Conservation (phyloP, 1,284 basidiomycete genomes). For the Gymnopus androsaceus region DNA sequence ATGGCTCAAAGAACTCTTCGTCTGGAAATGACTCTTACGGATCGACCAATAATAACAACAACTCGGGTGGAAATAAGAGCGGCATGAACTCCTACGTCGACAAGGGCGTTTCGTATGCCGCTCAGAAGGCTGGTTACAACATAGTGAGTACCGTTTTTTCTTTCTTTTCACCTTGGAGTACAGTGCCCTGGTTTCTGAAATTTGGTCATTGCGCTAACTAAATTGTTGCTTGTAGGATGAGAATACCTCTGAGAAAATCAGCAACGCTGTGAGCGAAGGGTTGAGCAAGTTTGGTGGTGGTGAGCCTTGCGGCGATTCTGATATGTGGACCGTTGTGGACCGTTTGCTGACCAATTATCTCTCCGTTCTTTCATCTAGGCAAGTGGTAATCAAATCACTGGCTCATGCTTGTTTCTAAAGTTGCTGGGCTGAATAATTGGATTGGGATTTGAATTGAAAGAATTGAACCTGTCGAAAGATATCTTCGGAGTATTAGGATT, state of each 20-base stretch:
- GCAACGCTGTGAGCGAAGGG: constrained; percentile 35
- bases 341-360: neutral
- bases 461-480: too few relatives aligned
- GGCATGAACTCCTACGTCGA: constrained; percentile 36
- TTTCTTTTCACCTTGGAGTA: neutral
- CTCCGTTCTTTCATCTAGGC: neutral
- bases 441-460: neutral
- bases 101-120: constrained; percentile 43
- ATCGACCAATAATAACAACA: constrained; percentile 8
- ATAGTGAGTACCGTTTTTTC: constrained; percentile 39
- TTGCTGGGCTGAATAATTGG: neutral
- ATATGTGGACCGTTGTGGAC: neutral
- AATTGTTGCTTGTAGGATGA: constrained; percentile 12
- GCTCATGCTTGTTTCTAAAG: too few relatives aligned
- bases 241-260: constrained; percentile 37
- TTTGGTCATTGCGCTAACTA: neutral
- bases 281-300: constrained; percentile 40
- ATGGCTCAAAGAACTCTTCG: constrained; percentile 20
- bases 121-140: constrained; percentile 46
- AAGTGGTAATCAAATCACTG: neutral
- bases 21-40: constrained; percentile 18
- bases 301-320: too few relatives aligned
- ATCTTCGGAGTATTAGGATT: too few relatives aligned
- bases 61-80: neutral
- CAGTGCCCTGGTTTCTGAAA: neutral